Evolutionary conservation across 805 yeast genomes (phyloP).

Genomic region (Yamadazyma scolyti): DNA sequence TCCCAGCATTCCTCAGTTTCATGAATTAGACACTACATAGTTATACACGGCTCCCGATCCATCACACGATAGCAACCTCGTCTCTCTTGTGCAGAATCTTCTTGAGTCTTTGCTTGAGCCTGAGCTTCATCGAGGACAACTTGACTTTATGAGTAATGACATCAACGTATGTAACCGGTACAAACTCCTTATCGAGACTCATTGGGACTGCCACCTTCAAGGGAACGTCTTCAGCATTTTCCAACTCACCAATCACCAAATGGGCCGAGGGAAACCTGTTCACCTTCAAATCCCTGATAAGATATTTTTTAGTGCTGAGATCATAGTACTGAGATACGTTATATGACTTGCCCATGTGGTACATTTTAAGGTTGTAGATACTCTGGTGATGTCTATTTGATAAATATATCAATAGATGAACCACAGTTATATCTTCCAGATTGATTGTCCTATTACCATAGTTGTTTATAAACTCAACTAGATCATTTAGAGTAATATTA

Average conservation of each 20-base stretch:
- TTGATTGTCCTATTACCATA: background rate
- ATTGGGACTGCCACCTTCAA: background rate
- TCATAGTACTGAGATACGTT: slow-evolving; percentile 3
- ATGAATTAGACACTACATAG: slow-evolving; percentile 13
- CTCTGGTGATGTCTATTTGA: background rate
- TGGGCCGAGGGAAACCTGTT: slow-evolving; percentile 11
- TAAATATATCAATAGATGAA: slow-evolving; percentile 10
- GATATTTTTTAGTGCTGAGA: slow-evolving; percentile 1
- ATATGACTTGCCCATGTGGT: slow-evolving; percentile 11
- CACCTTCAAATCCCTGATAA: slow-evolving; percentile 6
- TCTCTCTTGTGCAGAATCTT: no score
- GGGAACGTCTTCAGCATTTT: background rate
- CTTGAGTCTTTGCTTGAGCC: background rate
- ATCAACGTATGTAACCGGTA: slow-evolving; percentile 10
- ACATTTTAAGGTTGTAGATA: slow-evolving; percentile 6
- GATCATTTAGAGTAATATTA: slow-evolving; percentile 1
- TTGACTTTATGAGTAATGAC: slow-evolving; percentile 5
- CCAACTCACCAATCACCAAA: slow-evolving; percentile 1
- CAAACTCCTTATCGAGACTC: background rate
- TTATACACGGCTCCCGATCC: no score
- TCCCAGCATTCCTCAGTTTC: slow-evolving; percentile 24
- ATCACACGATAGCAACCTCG: no score
- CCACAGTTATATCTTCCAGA: slow-evolving; percentile 2
- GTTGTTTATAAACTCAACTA: slow-evolving; percentile 1
- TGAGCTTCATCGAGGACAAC: slow-evolving; percentile 1